Conservation (phyloP, 106 monocot genomes). For the Allium sativum region DNA sequence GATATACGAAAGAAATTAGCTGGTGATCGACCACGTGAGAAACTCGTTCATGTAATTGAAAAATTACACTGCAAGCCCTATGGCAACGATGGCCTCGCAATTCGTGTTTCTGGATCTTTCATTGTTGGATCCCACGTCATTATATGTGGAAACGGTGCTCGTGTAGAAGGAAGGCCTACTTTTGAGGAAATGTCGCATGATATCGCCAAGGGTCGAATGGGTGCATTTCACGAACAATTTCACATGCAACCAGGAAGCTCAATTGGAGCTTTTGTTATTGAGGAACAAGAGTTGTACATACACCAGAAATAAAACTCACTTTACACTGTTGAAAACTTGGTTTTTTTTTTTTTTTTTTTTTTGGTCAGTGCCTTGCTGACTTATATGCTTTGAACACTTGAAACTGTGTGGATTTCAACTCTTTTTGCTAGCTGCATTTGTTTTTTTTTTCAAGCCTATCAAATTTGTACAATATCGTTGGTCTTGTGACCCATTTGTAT, state of each 20-base stretch:
- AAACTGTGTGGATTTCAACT: too few relatives aligned
- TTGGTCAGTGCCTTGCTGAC: too few relatives aligned
- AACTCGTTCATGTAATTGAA: constrained; percentile 83
- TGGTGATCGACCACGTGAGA: constrained; percentile 55
- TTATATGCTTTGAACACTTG: too few relatives aligned
- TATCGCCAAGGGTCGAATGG: constrained; percentile 35
- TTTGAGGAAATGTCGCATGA: constrained; percentile 57
- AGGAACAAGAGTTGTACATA: constrained; percentile 72
- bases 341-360: too few relatives aligned
- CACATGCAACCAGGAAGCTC: constrained; percentile 46
- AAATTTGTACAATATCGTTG: too few relatives aligned
- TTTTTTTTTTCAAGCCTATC: too few relatives aligned
- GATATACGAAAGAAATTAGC: constrained; percentile 57
- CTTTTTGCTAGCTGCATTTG: too few relatives aligned
- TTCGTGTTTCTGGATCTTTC: constrained; percentile 79
- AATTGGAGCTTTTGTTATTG: constrained; percentile 52
- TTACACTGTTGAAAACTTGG: neutral
- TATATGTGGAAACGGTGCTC: constrained; percentile 69
- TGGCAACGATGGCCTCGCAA: constrained; percentile 38
- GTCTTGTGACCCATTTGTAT: too few relatives aligned
- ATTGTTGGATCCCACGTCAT: constrained; percentile 73
- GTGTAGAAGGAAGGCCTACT: constrained; percentile 77
- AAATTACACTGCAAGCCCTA: constrained; percentile 82
- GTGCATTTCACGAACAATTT: constrained; percentile 79
- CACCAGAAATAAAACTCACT: neutral